Base-by-base conservation (phyloP, 176 grass and related monocot species). In the Pontederia crassipes region DNA sequence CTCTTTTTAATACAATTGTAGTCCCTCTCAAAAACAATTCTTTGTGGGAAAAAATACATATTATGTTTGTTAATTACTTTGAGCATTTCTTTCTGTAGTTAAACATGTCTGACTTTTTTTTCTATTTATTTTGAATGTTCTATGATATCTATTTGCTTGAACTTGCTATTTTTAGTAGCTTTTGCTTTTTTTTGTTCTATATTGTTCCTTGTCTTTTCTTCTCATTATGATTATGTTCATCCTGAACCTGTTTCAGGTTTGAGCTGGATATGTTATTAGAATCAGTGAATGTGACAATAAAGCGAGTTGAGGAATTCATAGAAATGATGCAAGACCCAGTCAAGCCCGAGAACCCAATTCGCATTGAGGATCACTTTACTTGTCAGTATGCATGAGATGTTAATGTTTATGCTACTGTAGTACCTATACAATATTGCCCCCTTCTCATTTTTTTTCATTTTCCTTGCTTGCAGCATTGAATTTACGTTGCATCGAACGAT, bases 401-500 rank as follows among this genome's bases (percentile, higher is more conserved):
- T 58, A 12, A 20, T 28, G 17, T 40, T 13, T 32, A 60, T 11
- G 12, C 12, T 32, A 35, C 10, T 35, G 28, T 20, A n/a, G 29
- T 13, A 27, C n/a, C 11, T 10, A 13, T 28, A 3, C 14, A 13
- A 5, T 67, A 54, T 47, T 35, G 17, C 47, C 17, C 17, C 14
- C 47, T 63, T 48, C 35, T 64, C 52, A 17, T 70, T 56, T 26
- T 46, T 28, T 40, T 51, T 55, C 40, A 52, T 67, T 53, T 28
- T 57, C 11, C 52, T n/a, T 11, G 11, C 13, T 62, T 27, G 16
- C 77, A 90, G 82, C 87, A 54, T 71, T 86, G 68, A 82, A 90
- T 80, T 35, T 82, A 64, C 82, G 82, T 64, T 90, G 87, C 72
- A 90, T 90, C 50, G 87, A 85, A 48, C 76, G 82, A 17, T 48